Conservation (phyloP, 257 asterid genomes). For the Penstemon eatonii region DNA sequence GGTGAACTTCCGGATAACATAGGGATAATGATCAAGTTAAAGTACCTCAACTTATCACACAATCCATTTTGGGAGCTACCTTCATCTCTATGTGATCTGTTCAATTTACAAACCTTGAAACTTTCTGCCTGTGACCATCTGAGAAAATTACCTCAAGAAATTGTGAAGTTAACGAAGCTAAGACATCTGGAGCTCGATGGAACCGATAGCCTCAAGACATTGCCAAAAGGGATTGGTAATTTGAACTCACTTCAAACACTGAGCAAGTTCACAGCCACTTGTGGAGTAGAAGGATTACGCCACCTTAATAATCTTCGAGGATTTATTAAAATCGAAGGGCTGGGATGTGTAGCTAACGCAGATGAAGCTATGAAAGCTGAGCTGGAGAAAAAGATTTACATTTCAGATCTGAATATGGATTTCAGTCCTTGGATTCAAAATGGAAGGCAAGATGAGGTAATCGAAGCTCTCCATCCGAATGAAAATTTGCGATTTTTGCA, state of each 20-base stretch:
- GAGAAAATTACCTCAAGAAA: slow-evolving; percentile 37
- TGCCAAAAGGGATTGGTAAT: slow-evolving; percentile 60
- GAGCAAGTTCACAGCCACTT: slow-evolving; percentile 48
- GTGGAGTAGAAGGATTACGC: slow-evolving; percentile 45
- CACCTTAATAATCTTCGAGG: slow-evolving; percentile 57
- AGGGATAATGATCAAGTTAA: slow-evolving; percentile 43
- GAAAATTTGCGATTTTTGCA: slow-evolving; percentile 45
- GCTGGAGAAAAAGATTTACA: slow-evolving; percentile 39
- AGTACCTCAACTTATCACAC: slow-evolving; percentile 64
- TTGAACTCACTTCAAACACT: slow-evolving; percentile 56
- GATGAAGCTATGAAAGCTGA: slow-evolving; percentile 53
- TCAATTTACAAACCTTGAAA: slow-evolving; percentile 56
- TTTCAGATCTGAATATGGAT: slow-evolving; percentile 51
- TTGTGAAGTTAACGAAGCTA: slow-evolving; percentile 39
- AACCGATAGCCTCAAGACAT: slow-evolving; percentile 43
- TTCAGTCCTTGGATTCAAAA: slow-evolving; percentile 37
- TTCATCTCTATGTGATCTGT: slow-evolving; percentile 47
- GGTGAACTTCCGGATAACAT: slow-evolving; percentile 51
- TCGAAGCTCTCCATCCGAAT: slow-evolving; percentile 51
- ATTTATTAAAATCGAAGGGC: slow-evolving; percentile 57
- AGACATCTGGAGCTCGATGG: slow-evolving; percentile 63
- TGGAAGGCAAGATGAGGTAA: slow-evolving; percentile 37
- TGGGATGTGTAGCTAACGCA: slow-evolving; percentile 44
- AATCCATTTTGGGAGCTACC: slow-evolving; percentile 66
- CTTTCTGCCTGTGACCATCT: slow-evolving; percentile 57